These are phyloP conservation scores for Geotrichum siamense DNA, from an alignment of 1,139 yeast genomes.

Conservation along the genomic window DNA sequence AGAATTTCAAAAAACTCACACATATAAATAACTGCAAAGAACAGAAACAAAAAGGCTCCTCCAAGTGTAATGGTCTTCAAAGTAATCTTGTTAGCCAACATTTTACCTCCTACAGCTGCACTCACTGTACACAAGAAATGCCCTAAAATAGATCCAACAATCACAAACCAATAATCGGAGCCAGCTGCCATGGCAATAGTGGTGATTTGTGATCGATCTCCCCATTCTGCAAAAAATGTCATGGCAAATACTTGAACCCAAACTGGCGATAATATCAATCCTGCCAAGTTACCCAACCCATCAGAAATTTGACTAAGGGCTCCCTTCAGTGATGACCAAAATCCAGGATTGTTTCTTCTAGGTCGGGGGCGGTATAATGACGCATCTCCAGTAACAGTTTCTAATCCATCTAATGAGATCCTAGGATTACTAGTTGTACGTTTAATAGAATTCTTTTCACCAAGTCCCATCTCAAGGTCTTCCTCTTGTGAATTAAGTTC, in stretches of 20 bases:
- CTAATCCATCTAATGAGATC: conserved; percentile 31
- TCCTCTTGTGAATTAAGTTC: conserved; percentile 49
- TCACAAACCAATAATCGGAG: conserved; percentile 82
- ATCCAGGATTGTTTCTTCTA: conserved; percentile 17
- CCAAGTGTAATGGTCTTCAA: conserved; percentile 88
- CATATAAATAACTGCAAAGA: conserved; percentile 75
- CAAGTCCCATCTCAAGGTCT: conserved; percentile 51
- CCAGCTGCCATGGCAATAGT: conserved; percentile 99
- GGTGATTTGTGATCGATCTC: conserved; percentile 96
- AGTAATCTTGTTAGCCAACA: conserved; percentile 80
- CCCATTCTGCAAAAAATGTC: conserved; percentile 99
- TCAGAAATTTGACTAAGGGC: conserved; percentile 25
- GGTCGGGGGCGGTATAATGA: conserved; percentile 26
- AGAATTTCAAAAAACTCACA: conserved; percentile 16
- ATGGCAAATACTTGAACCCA: conserved; percentile 94
- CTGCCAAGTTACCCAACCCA: conserved; percentile 47
- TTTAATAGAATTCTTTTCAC: conserved; percentile 24
- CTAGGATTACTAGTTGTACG: conserved; percentile 29
- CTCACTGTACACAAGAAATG: conserved; percentile 85
- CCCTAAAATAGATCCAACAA: conserved; percentile 83
- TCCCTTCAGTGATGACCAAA: conserved; percentile 18
- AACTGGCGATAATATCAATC: conserved; percentile 69
- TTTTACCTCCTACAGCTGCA: conserved; percentile 92
- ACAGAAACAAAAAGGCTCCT: conserved; percentile 78
- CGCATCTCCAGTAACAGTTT: conserved; percentile 24